Evolutionary conservation across 345 rosid species (phyloP).

Genomic region (Mallotus nudiflorus): DNA sequence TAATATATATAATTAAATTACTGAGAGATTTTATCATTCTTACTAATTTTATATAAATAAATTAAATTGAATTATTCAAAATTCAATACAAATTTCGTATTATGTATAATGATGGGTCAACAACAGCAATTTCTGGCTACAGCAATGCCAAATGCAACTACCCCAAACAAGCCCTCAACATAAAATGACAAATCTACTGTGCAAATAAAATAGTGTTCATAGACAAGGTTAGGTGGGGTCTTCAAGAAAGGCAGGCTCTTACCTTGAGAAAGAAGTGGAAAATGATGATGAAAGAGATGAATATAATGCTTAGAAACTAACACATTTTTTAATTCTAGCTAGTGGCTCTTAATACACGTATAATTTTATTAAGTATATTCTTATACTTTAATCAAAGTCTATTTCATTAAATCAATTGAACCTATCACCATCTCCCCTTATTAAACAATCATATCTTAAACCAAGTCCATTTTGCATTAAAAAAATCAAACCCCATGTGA

Average conservation of each 20-base stretch:
- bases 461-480: conserved; percentile 18
- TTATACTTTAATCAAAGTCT: conserved; percentile 17
- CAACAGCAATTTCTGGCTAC: not conserved
- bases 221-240: conserved; percentile 14
- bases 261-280: conserved; percentile 36
- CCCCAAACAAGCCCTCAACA: not conserved
- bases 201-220: not conserved
- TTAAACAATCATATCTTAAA: conserved; percentile 27
- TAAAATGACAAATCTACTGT: conserved; percentile 11
- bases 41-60: too few relatives aligned
- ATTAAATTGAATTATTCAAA: too few relatives aligned
- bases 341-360: not conserved
- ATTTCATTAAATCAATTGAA: conserved; percentile 19
- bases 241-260: conserved; percentile 32
- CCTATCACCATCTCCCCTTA: conserved; percentile 23
- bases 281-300: conserved; percentile 26
- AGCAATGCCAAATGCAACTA: not conserved
- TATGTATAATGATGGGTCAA: not conserved
- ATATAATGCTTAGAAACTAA: conserved; percentile 26
- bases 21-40: too few relatives aligned
- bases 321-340: conserved; percentile 14
- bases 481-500: conserved; percentile 55
- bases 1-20: too few relatives aligned
- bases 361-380: too few relatives aligned
- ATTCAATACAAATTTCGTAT: too few relatives aligned